Conservation (phyloP, 2,329 filamentous ascomycete genomes). For the Ophiostoma sp. region DNA sequence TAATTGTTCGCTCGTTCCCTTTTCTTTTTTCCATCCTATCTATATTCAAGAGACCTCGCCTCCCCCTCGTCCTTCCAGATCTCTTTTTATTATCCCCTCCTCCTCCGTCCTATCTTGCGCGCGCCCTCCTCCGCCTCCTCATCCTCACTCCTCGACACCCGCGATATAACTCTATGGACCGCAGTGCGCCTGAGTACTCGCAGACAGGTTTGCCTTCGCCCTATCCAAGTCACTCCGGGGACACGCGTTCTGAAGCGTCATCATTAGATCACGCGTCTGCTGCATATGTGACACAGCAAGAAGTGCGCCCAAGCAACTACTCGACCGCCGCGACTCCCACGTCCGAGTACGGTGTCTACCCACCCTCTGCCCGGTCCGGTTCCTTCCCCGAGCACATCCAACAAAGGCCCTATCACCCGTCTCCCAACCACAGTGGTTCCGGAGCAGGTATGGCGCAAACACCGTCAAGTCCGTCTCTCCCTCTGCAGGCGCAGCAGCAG, state of each 20-base stretch:
- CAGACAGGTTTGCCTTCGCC: slow-evolving; percentile 84
- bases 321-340: slow-evolving; percentile 79
- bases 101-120: neutral
- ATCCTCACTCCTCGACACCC: slow-evolving; percentile 30
- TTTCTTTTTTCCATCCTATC: neutral
- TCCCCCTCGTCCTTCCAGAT: slow-evolving; percentile 14
- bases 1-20: slow-evolving; percentile 7
- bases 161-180: slow-evolving; percentile 52
- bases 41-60: slow-evolving; percentile 20
- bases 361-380: slow-evolving; percentile 72
- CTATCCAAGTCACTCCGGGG: slow-evolving; percentile 65
- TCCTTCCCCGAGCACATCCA: slow-evolving; percentile 86
- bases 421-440: slow-evolving; percentile 71
- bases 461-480: slow-evolving; percentile 88
- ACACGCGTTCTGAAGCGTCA: slow-evolving; percentile 80
- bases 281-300: slow-evolving; percentile 82
- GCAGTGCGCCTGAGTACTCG: slow-evolving; percentile 72
- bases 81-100: slow-evolving; percentile 8
- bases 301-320: slow-evolving; percentile 68
- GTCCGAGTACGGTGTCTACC: slow-evolving; percentile 83
- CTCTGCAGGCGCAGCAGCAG: slow-evolving; percentile 47
- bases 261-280: slow-evolving; percentile 89
- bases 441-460: slow-evolving; percentile 92
- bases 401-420: slow-evolving; percentile 79
- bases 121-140: neutral